These are phyloP conservation scores for Stachybotrys echinatus DNA, from an alignment of 2,329 filamentous ascomycete genomes.

Conservation along the genomic window DNA sequence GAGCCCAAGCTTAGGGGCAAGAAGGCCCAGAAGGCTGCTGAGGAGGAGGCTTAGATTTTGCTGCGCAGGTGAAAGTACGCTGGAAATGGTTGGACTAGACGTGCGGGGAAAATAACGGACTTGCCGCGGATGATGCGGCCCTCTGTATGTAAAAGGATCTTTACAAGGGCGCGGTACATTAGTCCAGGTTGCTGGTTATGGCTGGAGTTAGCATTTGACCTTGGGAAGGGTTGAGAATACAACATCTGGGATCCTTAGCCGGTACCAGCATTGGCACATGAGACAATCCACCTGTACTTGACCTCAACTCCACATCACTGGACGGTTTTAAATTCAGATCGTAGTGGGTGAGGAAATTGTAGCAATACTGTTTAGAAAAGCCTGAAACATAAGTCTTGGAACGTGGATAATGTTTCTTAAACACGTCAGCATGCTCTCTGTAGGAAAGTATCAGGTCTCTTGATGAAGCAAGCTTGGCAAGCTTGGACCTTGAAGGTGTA, in stretches of 20 bases:
- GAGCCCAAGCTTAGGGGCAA: slow-evolving; percentile 72
- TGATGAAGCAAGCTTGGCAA: no score
- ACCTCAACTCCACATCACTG: neutral
- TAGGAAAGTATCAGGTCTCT: no score
- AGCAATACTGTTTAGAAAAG: no score
- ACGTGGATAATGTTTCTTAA: no score
- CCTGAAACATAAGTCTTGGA: no score
- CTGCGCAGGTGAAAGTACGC: neutral
- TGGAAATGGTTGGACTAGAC: neutral
- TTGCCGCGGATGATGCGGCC: neutral
- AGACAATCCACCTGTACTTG: neutral
- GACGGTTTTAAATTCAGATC: no score
- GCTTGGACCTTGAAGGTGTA: no score
- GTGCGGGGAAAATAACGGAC: neutral
- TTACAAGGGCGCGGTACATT: slow-evolving; percentile 4
- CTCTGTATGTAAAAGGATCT: neutral
- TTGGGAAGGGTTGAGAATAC: slow-evolving; percentile 3
- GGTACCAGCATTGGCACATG: neutral
- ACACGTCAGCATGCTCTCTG: no score
- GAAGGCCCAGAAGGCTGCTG: slow-evolving; percentile 69
- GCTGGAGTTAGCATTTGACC: slow-evolving; percentile 13
- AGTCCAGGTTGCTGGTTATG: slow-evolving; percentile 8
- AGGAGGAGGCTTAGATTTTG: slow-evolving; percentile 25
- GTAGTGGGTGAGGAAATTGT: no score
- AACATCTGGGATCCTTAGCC: neutral